Conservation (phyloP, 148 eudicot genomes). For the Chenopodium suecicum region DNA sequence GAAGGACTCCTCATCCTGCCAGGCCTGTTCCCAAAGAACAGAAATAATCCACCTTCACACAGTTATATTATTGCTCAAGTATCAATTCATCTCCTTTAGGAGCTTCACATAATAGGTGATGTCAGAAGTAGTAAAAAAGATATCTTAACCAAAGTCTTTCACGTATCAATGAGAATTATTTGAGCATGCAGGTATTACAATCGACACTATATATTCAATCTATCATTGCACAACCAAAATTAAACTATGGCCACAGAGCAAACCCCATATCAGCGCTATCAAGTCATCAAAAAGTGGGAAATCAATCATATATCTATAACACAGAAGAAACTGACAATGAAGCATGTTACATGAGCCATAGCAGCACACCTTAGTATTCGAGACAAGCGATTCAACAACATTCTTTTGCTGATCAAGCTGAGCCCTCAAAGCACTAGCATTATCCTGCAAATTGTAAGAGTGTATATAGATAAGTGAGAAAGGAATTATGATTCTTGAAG, state of each 20-base stretch:
- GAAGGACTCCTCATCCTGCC: background rate
- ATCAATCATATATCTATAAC: background rate
- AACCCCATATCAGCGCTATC: slow-evolving; percentile 1
- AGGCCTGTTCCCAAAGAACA: background rate
- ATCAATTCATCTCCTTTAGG: background rate
- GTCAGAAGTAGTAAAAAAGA: background rate
- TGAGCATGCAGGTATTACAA: background rate
- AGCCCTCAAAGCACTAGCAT: slow-evolving; percentile 74
- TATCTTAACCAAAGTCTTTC: slow-evolving; percentile 8
- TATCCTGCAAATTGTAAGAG: slow-evolving; percentile 55
- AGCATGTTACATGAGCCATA: background rate
- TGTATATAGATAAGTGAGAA: background rate
- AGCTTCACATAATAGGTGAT: background rate
- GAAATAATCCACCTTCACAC: slow-evolving; percentile 6
- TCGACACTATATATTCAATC: background rate
- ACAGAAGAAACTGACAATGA: background rate
- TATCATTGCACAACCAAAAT: background rate
- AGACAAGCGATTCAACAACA: slow-evolving; percentile 86
- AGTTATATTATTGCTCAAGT: background rate
- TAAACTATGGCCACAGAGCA: background rate
- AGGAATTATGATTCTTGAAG: background rate
- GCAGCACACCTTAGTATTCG: slow-evolving; percentile 83
- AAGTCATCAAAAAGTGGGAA: slow-evolving; percentile 3
- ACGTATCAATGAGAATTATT: background rate
- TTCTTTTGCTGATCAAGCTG: slow-evolving; percentile 96